Percentiles rank a stretch among this genome's conserved stretches.
phyloP scores from a whole-genome alignment of 345 rosid species.

The Psidium guajava region DNA sequence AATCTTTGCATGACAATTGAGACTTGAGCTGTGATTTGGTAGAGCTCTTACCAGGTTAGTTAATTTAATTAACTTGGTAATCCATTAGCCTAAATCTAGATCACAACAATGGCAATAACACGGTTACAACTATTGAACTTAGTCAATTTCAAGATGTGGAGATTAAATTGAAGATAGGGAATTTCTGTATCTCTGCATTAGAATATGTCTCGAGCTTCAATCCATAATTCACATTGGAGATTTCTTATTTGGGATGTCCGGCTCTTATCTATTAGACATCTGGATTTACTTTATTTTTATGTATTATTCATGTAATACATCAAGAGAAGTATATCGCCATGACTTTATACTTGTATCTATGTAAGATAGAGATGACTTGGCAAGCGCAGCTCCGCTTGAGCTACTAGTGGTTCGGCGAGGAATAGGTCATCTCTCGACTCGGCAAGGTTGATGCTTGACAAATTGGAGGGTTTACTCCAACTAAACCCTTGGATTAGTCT shows the following conservation, averaged over 20 bases:
- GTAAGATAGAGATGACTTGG: slow-evolving; percentile 5
- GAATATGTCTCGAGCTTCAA: not conserved
- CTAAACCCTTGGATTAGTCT: slow-evolving; percentile 7
- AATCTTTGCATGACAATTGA: too few species aligned
- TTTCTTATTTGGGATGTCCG: not conserved
- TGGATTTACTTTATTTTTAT: not conserved
- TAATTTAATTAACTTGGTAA: too few species aligned
- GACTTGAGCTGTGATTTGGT: too few species aligned
- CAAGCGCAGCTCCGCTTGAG: not conserved
- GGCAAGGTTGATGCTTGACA: not conserved
- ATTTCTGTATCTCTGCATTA: not conserved
- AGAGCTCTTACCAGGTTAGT: too few species aligned
- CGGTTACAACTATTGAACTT: not conserved
- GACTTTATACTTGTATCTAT: not conserved
- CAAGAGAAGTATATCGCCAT: not conserved
- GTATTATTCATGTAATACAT: not conserved
- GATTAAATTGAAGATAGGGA: not conserved
- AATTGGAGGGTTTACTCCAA: not conserved
- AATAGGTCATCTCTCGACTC: not conserved
- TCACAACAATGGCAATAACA: too few species aligned
- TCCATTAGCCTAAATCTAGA: too few species aligned
- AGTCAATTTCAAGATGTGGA: not conserved
- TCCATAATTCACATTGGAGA: not conserved
- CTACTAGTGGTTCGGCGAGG: not conserved
- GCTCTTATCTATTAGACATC: not conserved